Evolutionary conservation across 495 filamentous ascomycete genomes (phyloP).

Genomic region (Talaromyces liani): DNA sequence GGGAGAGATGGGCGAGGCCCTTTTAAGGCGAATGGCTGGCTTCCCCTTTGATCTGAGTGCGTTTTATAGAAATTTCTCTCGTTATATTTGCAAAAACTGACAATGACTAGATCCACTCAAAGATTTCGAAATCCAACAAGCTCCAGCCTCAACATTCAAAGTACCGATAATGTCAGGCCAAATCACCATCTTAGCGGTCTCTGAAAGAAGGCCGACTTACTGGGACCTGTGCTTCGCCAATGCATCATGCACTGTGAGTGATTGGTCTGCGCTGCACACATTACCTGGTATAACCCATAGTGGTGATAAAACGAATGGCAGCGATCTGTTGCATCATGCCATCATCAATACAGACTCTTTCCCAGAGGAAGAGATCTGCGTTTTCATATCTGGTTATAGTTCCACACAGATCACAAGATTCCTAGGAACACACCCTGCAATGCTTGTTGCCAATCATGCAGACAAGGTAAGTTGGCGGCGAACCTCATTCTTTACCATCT

Average conservation of each 20-base stretch:
- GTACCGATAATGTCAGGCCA: conserved; percentile 15
- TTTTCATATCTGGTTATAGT: conserved; percentile 19
- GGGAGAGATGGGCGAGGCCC: conserved; percentile 17
- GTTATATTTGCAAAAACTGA: neutral
- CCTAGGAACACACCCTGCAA: conserved; percentile 14
- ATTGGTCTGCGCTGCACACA: conserved; percentile 10
- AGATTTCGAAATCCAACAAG: conserved; percentile 18
- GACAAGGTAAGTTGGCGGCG: conserved; percentile 15
- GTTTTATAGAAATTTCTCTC: neutral
- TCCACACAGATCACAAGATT: conserved; percentile 15
- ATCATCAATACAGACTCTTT: conserved; percentile 11
- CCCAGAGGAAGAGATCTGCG: conserved; percentile 13
- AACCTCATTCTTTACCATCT: neutral
- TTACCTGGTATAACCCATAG: conserved; percentile 11
- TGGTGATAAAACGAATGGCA: neutral
- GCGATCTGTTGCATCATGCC: conserved; percentile 14
- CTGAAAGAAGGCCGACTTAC: conserved; percentile 16
- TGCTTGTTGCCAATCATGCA: conserved; percentile 19
- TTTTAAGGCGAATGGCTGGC: conserved; percentile 15
- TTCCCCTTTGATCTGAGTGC: conserved; percentile 13
- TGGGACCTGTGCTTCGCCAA: conserved; percentile 21
- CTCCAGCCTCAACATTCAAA: conserved; percentile 17
- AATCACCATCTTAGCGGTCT: conserved; percentile 19
- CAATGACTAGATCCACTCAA: conserved; percentile 13
- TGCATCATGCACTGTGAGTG: conserved; percentile 13